Conservation (phyloP, 2,329 filamentous ascomycete genomes). For the Colletotrichum chrysophilum region DNA sequence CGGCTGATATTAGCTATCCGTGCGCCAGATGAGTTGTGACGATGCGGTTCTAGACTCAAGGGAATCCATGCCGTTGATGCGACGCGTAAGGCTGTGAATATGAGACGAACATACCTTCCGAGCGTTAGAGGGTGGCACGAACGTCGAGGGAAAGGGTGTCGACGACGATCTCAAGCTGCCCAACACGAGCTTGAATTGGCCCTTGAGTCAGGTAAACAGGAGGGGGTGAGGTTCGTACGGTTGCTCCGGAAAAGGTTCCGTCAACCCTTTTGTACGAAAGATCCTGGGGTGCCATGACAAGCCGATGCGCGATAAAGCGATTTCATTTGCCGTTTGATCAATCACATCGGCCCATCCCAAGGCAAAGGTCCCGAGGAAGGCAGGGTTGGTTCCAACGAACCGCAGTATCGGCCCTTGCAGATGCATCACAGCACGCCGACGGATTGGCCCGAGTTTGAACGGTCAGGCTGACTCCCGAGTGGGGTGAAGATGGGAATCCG, state of each 20-base stretch:
- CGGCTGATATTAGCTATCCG: neutral
- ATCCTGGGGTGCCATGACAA: neutral
- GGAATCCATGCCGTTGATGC: neutral
- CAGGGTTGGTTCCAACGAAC: neutral
- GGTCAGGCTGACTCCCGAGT: neutral
- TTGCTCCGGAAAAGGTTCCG: slow-evolving; percentile 2
- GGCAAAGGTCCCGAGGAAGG: neutral
- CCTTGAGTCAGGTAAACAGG: neutral
- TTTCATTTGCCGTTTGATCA: neutral
- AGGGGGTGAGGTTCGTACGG: neutral
- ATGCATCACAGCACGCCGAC: neutral
- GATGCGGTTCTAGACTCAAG: neutral
- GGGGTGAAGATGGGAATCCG: neutral
- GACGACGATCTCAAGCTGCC: neutral
- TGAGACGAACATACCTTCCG: neutral
- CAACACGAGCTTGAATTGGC: neutral
- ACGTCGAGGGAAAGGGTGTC: neutral
- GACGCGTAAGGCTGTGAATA: neutral
- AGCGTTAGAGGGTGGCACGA: neutral
- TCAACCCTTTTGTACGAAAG: neutral
- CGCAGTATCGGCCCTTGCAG: neutral
- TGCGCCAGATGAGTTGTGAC: neutral
- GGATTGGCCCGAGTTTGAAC: neutral
- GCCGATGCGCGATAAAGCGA: neutral
- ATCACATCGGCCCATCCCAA: neutral